A percentile compares a stretch with the other conserved stretches of the same genome.
These are phyloP conservation scores for Shiraia bambusicola DNA, from an alignment of 2,329 filamentous ascomycete genomes.

Conservation along the genomic window DNA sequence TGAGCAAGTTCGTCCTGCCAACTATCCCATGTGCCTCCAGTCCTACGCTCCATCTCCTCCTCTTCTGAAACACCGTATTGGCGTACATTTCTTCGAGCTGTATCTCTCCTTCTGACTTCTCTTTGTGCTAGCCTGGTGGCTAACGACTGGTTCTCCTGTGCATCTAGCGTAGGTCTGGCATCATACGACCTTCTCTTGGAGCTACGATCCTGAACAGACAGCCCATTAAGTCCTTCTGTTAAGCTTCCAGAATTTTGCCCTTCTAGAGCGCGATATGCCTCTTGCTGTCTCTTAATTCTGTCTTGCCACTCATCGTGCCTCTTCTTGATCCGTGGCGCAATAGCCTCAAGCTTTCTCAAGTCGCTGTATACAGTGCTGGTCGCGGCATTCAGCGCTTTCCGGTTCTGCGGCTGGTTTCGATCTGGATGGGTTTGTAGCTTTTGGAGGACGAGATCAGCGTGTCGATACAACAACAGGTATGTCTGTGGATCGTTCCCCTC, in stretches of 20 bases:
- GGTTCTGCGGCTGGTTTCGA: conserved; percentile 63
- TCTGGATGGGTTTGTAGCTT: conserved; percentile 76
- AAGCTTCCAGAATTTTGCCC: conserved; percentile 15
- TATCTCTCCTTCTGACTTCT: conserved; percentile 39
- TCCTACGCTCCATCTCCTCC: conserved; percentile 59
- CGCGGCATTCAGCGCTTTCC: conserved; percentile 55
- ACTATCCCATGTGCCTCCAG: conserved; percentile 55
- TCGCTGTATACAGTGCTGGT: conserved; percentile 65
- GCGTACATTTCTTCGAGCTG: conserved; percentile 52
- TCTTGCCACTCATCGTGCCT: conserved; percentile 58
- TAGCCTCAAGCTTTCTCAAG: conserved; percentile 69
- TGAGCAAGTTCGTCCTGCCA: conserved; percentile 50
- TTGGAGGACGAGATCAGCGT: conserved; percentile 79
- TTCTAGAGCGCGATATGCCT: conserved; percentile 30
- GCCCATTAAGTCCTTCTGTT: conserved; percentile 28
- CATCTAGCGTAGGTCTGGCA: conserved; percentile 34
- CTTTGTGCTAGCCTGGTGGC: conserved; percentile 40
- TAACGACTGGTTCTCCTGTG: conserved; percentile 33
- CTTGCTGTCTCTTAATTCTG: conserved; percentile 25
- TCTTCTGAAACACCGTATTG: conserved; percentile 60
- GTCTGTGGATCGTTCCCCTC: conserved; percentile 87
- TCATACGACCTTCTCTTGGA: conserved; percentile 26
- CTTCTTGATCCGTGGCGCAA: conserved; percentile 76
- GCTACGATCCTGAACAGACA: conserved; percentile 17
- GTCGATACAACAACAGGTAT: conserved; percentile 87